Evolutionary conservation across 2,329 filamentous ascomycete genomes (phyloP).

Genomic region (Emericellopsis atlantica): DNA sequence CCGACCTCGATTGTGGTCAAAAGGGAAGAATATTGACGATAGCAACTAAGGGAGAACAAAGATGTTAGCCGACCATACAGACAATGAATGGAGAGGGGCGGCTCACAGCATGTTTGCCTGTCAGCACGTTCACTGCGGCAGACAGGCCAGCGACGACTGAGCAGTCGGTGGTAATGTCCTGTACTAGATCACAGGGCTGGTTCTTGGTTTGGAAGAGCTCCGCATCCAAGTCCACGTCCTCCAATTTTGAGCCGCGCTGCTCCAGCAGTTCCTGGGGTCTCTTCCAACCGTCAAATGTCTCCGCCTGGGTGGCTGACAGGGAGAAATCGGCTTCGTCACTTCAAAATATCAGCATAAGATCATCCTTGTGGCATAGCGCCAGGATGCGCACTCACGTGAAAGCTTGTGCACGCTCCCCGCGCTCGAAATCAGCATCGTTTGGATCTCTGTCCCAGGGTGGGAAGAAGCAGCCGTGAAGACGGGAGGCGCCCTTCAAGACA

Average conservation of each 20-base stretch:
- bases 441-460: slow-evolving; percentile 70
- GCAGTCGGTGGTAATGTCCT: slow-evolving; percentile 92
- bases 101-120: slow-evolving; percentile 54
- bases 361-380: not conserved
- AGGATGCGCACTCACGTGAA: too few relatives aligned
- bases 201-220: slow-evolving; percentile 41
- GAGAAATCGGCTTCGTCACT: slow-evolving; percentile 60
- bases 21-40: slow-evolving; percentile 63
- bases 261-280: slow-evolving; percentile 54
- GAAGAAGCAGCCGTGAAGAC: slow-evolving; percentile 71
- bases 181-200: slow-evolving; percentile 67
- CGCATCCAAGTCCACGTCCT: slow-evolving; percentile 11
- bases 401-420: slow-evolving; percentile 6
- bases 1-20: slow-evolving; percentile 40
- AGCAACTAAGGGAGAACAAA: slow-evolving; percentile 40
- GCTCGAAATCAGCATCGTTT: slow-evolving; percentile 45
- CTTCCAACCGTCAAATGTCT: slow-evolving; percentile 76
- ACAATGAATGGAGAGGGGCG: too few relatives aligned
- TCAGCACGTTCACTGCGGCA: slow-evolving; percentile 58
- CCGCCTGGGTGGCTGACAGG: slow-evolving; percentile 60
- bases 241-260: not conserved
- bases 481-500: slow-evolving; percentile 64
- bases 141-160: slow-evolving; percentile 94
- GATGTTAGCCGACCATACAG: too few relatives aligned
- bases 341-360: not conserved